Base-by-base conservation (phyloP, 345 rosid species). In the Citrus sp. region DNA sequence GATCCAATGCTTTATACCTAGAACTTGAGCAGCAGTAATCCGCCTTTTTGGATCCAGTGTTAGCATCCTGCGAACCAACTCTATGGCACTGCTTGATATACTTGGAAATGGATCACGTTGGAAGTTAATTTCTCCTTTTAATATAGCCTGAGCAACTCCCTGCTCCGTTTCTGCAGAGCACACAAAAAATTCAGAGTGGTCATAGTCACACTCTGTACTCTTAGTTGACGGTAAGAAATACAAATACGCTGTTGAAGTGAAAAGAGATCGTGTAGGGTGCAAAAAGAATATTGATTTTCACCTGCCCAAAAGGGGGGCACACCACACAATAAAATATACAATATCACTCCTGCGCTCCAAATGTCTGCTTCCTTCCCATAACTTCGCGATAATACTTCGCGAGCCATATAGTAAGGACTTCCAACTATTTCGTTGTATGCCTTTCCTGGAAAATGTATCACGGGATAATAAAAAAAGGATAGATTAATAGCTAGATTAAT, bases 271-370 rank as follows among this genome's bases (percentile, higher is more conserved):
- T 55, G 19, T 18, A 40, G 16, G 30, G 9, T 27, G 46, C 46
- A 21, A 38, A 28, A 49, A 10, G 46, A 3, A 49, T 7, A 10
- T 18, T 18, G 12, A 51, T 51, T 19, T 22, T 85, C 87, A 91
- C 98, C 97, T 64, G 91, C 97, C 97, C 97, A 94, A 86, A 94
- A 93, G 21, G 98, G 98, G 62, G 99, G 98, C 37, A 92, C 97
- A 35, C 98, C 97, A 59, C 98, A 90, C 75, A 95, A 93, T 64
- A 94, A 88, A 80, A 94, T 94, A 77, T 93, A 93, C 32, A 91
- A 69, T 27, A 94, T 93, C 38, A 91, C 83, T 78, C 97, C 98
- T 58, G 93, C 98, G 83, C 98, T 93, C 98, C 98, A 94, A 42
- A 91, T 81, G 75, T 94, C 97, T 32, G 86, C 80, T 84, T 93